Percentiles rank a stretch among this genome's conserved stretches.
Conservation (phyloP, 805 yeast genomes). For the Yamadazyma akitaensis region DNA sequence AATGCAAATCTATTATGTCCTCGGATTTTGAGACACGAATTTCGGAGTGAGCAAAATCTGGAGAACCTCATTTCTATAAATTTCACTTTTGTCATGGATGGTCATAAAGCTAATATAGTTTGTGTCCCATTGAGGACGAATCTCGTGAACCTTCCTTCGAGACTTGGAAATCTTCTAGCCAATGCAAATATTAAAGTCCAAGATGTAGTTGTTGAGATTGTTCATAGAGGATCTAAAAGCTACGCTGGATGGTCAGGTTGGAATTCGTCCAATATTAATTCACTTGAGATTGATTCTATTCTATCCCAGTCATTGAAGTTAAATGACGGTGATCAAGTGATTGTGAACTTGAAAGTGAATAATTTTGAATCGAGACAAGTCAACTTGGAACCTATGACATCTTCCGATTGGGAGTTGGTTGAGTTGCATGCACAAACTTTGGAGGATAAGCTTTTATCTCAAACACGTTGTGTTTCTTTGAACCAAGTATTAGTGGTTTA, state of each 20-base stretch:
- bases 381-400: slow-evolving; percentile 70
- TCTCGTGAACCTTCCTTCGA: slow-evolving; percentile 53
- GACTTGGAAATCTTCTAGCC: slow-evolving; percentile 43
- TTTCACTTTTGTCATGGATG: slow-evolving; percentile 28
- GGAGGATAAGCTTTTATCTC: slow-evolving; percentile 72
- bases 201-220: slow-evolving; percentile 52
- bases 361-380: slow-evolving; percentile 56
- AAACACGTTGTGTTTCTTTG: slow-evolving; percentile 69
- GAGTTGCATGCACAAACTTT: slow-evolving; percentile 76
- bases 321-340: slow-evolving; percentile 35
- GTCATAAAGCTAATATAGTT: slow-evolving; percentile 26
- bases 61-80: slow-evolving; percentile 7
- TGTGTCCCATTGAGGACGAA: slow-evolving; percentile 42
- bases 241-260: slow-evolving; percentile 72
- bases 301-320: slow-evolving; percentile 55
- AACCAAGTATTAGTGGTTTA: slow-evolving; percentile 64
- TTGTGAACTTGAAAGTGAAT: slow-evolving; percentile 46
- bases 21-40: slow-evolving; percentile 2
- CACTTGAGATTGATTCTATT: slow-evolving; percentile 63
- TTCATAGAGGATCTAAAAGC: slow-evolving; percentile 21
- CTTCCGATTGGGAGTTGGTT: slow-evolving; percentile 87
- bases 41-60: slow-evolving; percentile 10
- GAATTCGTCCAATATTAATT: slow-evolving; percentile 28
- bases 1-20: neutral
- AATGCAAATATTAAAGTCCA: slow-evolving; percentile 56